Conservation (phyloP, 2,329 filamentous ascomycete genomes). For the Lojkania enalia region DNA sequence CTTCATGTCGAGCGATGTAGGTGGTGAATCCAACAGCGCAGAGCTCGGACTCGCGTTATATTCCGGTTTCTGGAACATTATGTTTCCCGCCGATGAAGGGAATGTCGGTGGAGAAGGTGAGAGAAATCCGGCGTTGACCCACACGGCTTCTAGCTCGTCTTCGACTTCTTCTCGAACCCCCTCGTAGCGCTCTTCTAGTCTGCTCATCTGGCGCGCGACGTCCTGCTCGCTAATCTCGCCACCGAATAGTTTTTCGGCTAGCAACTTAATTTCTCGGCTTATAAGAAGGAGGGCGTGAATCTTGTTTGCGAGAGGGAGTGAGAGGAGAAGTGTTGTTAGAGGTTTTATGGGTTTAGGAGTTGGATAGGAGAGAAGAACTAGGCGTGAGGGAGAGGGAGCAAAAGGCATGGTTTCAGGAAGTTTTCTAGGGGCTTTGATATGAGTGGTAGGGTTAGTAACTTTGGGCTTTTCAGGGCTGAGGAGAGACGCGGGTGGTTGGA, state of each 20-base stretch:
- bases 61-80: too few species aligned
- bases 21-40: too few species aligned
- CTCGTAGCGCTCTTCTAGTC: constrained; percentile 9
- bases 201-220: neutral
- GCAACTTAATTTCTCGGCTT: constrained; percentile 10
- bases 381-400: neutral
- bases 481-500: neutral
- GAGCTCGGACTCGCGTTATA: too few species aligned
- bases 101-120: too few species aligned
- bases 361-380: neutral
- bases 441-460: neutral
- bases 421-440: neutral
- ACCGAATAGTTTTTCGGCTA: constrained; percentile 8
- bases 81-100: too few species aligned
- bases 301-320: constrained; percentile 11
- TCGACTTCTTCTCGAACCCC: constrained; percentile 4
- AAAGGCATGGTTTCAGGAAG: constrained; percentile 1
- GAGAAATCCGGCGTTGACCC: constrained; percentile 10
- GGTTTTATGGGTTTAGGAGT: neutral
- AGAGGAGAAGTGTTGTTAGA: constrained; percentile 10
- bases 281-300: constrained; percentile 14
- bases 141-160: constrained; percentile 9
- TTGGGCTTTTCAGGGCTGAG: neutral
- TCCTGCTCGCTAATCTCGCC: neutral
- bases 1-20: too few species aligned